Evolutionary conservation across 345 rosid genomes (phyloP).

Genomic region (Pugionium dolabratum): DNA sequence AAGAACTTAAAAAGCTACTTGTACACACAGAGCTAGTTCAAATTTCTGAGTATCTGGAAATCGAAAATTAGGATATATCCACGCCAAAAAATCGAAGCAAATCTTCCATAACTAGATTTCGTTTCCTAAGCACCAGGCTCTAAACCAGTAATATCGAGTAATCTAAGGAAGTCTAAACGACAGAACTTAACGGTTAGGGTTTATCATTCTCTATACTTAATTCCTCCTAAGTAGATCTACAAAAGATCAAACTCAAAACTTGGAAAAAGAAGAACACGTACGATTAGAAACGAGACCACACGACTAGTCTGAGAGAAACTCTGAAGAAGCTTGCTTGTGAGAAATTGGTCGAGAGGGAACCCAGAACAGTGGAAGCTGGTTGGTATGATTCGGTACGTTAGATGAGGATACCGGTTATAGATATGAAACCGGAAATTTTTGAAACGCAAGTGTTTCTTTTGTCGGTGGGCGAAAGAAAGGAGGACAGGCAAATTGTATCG

Average conservation of each 20-base stretch:
- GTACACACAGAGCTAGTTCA: background rate
- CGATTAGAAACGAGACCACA: slow-evolving; percentile 7
- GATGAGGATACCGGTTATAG: slow-evolving; percentile 1
- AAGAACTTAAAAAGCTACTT: slow-evolving; percentile 6
- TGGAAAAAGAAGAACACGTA: slow-evolving; percentile 11
- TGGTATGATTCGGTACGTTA: slow-evolving; percentile 27
- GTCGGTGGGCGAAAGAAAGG: slow-evolving; percentile 2
- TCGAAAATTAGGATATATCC: background rate
- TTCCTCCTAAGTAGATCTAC: background rate
- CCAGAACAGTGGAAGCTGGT: background rate
- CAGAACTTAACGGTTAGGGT: slow-evolving; percentile 18
- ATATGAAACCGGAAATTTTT: slow-evolving; percentile 12
- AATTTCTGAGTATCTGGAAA: background rate
- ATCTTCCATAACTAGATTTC: background rate
- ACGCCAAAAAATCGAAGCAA: background rate
- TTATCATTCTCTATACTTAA: slow-evolving; percentile 19
- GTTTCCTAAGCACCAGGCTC: background rate
- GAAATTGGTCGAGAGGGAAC: slow-evolving; percentile 8
- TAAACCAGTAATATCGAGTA: background rate
- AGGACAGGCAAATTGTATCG: background rate
- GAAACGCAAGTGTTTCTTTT: background rate
- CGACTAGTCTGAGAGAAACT: slow-evolving; percentile 12
- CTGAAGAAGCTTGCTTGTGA: slow-evolving; percentile 25
- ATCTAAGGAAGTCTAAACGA: slow-evolving; percentile 11
- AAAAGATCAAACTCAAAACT: background rate